Evolutionary conservation across 306 rosid species (phyloP), one percentile per base, ranked within the genome.

Genomic region (Delonix regia): DNA sequence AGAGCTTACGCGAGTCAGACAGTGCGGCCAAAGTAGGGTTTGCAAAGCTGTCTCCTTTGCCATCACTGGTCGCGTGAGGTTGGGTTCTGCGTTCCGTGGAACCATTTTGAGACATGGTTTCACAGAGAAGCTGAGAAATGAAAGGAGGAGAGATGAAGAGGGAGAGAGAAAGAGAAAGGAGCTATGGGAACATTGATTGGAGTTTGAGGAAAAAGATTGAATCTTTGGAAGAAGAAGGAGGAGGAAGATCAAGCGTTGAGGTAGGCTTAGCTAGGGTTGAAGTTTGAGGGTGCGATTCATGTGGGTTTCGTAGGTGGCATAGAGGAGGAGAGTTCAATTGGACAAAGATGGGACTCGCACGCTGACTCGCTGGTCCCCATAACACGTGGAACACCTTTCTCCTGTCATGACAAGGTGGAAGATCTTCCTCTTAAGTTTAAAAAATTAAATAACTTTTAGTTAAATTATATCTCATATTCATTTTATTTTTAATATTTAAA

Each of bases 61-160:
- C 85, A 11, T 81, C 38, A 53, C 27, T 65, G 12, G 85, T 78
- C 0, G 80, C 28, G n/a, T 77, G 82, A 48, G 82, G 75, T 57
- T 80, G 90, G 66, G 67, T 75, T 44, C 88, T 78, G 6, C 86
- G 88, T 48, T 86, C 96, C 66, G 69, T 53, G 1, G 89, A 73
- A 75, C 87, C 88, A 28, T 89, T 90, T 66, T 81, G 75, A 36
- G 94, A 83, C 89, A 86, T 87, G 48, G 81, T 77, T 52, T 19
- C 18, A 24, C 51, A 36, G 3, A 36, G 11, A 2, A 36, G 3
- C 13, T 0, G 52, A 45, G 15, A 15, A 61, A 19, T n/a, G 19
- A 10, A 18, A 19, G 9, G 6, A 6, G 45, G 18, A 4, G 9
- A 64, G 70, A n/a, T n/a, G n/a, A n/a, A n/a, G n/a, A n/a, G n/a